Conservation (phyloP, 192 early-diverging fungal species). For the Thamnidium elegans region DNA sequence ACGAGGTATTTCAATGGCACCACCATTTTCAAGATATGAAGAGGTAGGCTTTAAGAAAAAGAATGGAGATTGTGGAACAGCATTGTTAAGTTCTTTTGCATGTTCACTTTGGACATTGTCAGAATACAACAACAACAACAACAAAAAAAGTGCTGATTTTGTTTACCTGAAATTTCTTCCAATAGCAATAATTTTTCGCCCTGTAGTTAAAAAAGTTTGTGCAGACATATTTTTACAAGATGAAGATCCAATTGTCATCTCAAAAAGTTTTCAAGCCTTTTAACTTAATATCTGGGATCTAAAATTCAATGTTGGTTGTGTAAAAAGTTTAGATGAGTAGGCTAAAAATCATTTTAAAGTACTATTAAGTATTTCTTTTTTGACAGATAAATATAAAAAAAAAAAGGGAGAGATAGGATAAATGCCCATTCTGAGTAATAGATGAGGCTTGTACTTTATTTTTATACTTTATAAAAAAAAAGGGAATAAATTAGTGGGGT, state of each 20-base stretch:
- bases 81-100: conserved; percentile 89
- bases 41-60: conserved; percentile 94
- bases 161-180: conserved; percentile 82
- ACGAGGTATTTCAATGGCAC: conserved; percentile 75
- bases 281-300: too few species aligned
- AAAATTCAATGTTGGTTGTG: too few species aligned
- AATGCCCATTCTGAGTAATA: too few species aligned
- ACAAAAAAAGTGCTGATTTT: background rate
- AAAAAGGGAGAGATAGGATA: too few species aligned
- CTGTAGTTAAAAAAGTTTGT: conserved; percentile 48
- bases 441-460: too few species aligned
- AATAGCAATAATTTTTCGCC: conserved; percentile 91
- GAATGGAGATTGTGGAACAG: conserved; percentile 82
- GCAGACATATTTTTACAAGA: conserved; percentile 38
- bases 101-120: conserved; percentile 60
- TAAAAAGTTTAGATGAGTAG: too few species aligned
- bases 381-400: too few species aligned
- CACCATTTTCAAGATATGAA: conserved; percentile 66
- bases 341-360: too few species aligned
- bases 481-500: too few species aligned
- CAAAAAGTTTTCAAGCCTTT: too few species aligned
- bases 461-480: too few species aligned
- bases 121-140: background rate
- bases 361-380: too few species aligned
- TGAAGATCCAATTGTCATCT: background rate